A percentile compares a stretch with the other conserved stretches of the same genome.
Evolutionary conservation across 805 yeast species (phyloP).

Genomic region (Pichia occidentalis): DNA sequence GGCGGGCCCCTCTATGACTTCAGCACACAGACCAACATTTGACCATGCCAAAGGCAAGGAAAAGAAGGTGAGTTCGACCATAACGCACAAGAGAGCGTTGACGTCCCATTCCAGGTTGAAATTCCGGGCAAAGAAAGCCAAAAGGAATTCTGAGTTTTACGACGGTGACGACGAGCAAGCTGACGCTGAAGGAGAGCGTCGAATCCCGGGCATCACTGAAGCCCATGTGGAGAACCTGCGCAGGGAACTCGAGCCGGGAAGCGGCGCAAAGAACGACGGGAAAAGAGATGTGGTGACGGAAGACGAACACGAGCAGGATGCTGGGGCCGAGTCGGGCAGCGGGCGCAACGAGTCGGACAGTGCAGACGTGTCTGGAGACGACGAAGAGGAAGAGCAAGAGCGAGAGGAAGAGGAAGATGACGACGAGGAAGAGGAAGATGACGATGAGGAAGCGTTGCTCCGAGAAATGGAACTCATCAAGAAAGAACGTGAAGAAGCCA

Average conservation of each 20-base stretch:
- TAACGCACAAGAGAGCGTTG: constrained; percentile 6
- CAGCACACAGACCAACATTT: constrained; percentile 65
- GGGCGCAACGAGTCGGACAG: constrained; percentile 39
- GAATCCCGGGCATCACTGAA: background rate
- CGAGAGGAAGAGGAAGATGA: constrained; percentile 21
- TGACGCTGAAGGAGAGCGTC: constrained; percentile 28
- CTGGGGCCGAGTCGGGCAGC: constrained; percentile 37
- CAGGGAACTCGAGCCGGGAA: too few relatives aligned
- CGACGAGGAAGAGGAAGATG: constrained; percentile 35
- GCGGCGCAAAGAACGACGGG: too few relatives aligned
- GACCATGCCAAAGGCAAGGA: constrained; percentile 56
- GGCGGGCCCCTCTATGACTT: constrained; percentile 40
- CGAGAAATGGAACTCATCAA: constrained; percentile 35
- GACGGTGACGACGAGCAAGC: constrained; percentile 39
- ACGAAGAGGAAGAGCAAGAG: constrained; percentile 18
- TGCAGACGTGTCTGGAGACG: constrained; percentile 21
- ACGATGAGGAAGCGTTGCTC: constrained; percentile 47
- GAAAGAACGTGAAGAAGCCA: constrained; percentile 28
- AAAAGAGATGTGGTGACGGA: too few relatives aligned
- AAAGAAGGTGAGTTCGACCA: constrained; percentile 36
- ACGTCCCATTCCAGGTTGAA: constrained; percentile 42
- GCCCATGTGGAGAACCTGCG: constrained; percentile 1
- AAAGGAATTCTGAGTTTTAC: constrained; percentile 26
- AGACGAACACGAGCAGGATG: constrained; percentile 6
- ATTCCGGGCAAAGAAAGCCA: constrained; percentile 29